Base-by-base conservation (phyloP, 2,329 filamentous ascomycete species). In the Juglanconis juglandina region DNA sequence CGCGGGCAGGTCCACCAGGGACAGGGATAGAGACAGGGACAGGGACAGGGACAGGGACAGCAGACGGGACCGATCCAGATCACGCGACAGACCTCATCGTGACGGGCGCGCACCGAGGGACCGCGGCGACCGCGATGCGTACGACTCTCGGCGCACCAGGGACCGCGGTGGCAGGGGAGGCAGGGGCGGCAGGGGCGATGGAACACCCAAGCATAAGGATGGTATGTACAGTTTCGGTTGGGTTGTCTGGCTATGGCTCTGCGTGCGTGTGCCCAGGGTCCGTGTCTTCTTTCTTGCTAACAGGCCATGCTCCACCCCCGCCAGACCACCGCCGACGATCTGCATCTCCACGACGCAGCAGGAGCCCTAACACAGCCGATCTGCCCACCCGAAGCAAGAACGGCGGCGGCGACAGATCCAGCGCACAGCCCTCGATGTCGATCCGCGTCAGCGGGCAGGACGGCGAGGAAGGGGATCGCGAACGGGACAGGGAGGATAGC, bases 381-480 rank as follows among this genome's bases (percentile, higher is more conserved):
- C 68, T 76, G 4, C 75, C 75, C 7, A 75, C 74, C 5, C 73
- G 75, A 32, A 63, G 68, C 53, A 74, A 70, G 56, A 59, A 63
- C n/a, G 60, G 64, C 48, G 60, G 64, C 48, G n/a, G 30, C 13
- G 66, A 64, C 58, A 59, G 54, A 47, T 11, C 51, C 41, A 53
- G 35, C 53, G 46, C 59, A 5, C 49, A 57, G 48, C 60, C 53
- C 5, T 70, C 70, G 10, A 72, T 78, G 60, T 75, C 75, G 8
- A 75, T 72, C 52, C 71, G 68, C 58, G 73, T 75, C 13, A 73
- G 74, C 34, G 64, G 71, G 24, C 65, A 72, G 34, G 69, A 73
- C 17, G 68, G 69, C 44, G 65, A 66, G 35, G 41, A 24, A 1
- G 53, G 56, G 24, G 62, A 62, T 14, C 57, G 65, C 30, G 65